A percentile compares a stretch with the other conserved stretches of the same genome.
Conservation (phyloP, 2,329 filamentous ascomycete genomes). For the Didymosphaeria variabile region DNA sequence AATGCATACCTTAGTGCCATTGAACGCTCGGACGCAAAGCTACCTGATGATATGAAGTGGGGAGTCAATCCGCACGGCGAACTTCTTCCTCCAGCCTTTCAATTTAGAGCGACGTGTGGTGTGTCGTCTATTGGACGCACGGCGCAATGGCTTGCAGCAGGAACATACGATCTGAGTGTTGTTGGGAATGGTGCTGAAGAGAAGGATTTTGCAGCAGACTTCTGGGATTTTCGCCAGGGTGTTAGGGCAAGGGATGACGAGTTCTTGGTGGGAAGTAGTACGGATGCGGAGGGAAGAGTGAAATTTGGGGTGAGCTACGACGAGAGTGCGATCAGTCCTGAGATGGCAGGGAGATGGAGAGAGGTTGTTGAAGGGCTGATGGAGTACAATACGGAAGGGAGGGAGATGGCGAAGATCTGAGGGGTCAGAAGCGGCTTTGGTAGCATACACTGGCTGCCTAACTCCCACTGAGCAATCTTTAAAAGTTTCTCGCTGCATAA, state of each 20-base stretch:
- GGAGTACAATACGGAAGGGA: conserved; percentile 24
- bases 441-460: no score
- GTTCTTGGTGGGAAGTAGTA: conserved; percentile 55
- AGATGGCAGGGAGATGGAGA: conserved; percentile 42
- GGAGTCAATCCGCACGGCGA: conserved; percentile 50
- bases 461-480: no score
- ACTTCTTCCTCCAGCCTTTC: conserved; percentile 41
- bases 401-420: conserved; percentile 29
- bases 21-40: conserved; percentile 49
- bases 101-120: conserved; percentile 54
- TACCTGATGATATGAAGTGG: conserved; percentile 41
- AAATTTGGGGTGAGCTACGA: conserved; percentile 55
- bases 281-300: conserved; percentile 47
- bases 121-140: conserved; percentile 54
- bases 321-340: conserved; percentile 46
- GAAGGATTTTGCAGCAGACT: conserved; percentile 54
- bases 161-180: conserved; percentile 35
- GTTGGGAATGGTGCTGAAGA: conserved; percentile 25
- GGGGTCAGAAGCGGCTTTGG: neutral
- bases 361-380: conserved; percentile 42
- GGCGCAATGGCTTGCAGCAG: conserved; percentile 43
- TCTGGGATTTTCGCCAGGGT: conserved; percentile 44
- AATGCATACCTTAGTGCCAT: conserved; percentile 54
- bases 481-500: no score
- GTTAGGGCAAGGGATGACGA: conserved; percentile 58